A percentile compares a stretch with the other conserved stretches of the same genome.
These are phyloP conservation scores for Cunninghamia lanceolata DNA, from an alignment of 75 land plant genomes.

Conservation along the genomic window DNA sequence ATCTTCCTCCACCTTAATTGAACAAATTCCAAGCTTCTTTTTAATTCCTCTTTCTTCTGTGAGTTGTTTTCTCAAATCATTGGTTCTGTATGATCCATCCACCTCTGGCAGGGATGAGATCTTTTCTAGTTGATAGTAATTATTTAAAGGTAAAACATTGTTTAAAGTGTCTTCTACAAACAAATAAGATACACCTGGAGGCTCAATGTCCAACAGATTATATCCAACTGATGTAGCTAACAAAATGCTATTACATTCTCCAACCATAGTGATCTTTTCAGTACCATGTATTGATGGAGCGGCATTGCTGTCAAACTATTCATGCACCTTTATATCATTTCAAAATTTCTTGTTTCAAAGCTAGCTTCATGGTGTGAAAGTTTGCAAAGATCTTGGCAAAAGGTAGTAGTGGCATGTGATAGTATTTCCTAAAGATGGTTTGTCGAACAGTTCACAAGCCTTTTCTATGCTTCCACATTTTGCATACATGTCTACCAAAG, in stretches of 20 bases:
- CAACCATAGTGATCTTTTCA: background rate
- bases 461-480: too few relatives aligned
- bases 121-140: background rate
- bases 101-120: background rate
- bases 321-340: too few relatives aligned
- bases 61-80: conserved; percentile 35
- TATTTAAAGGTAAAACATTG: background rate
- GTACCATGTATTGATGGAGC: background rate
- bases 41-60: conserved; percentile 40
- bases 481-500: too few relatives aligned
- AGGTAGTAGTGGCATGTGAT: too few relatives aligned
- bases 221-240: background rate
- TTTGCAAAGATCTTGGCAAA: too few relatives aligned
- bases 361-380: too few relatives aligned
- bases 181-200: background rate
- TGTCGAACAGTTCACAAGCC: too few relatives aligned
- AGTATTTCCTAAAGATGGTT: too few relatives aligned
- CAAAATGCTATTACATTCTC: background rate
- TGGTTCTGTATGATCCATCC: conserved; percentile 8
- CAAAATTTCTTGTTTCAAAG: too few relatives aligned
- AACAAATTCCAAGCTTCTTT: too few relatives aligned
- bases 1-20: too few relatives aligned
- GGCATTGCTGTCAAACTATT: too few relatives aligned
- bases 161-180: background rate
- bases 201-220: background rate